phyloP scores from a whole-genome alignment of 306 rosid genomes.

The Oemleria cerasiformis region DNA sequence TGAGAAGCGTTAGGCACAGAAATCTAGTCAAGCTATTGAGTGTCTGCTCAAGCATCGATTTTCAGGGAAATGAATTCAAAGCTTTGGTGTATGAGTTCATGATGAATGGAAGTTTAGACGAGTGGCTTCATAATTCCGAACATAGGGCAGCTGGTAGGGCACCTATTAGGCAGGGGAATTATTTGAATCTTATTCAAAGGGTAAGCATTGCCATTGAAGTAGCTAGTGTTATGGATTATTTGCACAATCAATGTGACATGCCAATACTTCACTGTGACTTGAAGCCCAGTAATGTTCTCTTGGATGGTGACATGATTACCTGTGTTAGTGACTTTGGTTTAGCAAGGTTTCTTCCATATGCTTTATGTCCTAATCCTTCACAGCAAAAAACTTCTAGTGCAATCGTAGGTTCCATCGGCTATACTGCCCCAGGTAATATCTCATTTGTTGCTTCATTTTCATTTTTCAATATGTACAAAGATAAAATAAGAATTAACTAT shows the following conservation, averaged over 20 bases:
- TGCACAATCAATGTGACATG: background rate
- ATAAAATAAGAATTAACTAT: no score
- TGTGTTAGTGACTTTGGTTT: no score
- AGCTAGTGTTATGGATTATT: background rate
- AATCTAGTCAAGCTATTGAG: background rate
- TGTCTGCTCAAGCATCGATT: conserved; percentile 7
- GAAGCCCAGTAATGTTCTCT: background rate
- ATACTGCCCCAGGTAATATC: no score
- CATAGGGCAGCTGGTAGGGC: background rate
- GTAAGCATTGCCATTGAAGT: background rate
- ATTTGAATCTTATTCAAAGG: background rate
- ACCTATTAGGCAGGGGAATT: background rate
- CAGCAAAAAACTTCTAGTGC: no score
- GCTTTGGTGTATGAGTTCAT: conserved; percentile 3
- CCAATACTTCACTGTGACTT: conserved; percentile 2
- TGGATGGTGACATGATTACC: background rate
- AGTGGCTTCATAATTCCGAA: background rate
- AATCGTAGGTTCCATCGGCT: no score
- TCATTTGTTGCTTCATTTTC: no score
- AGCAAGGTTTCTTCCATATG: no score
- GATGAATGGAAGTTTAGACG: background rate
- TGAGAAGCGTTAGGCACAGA: no score
- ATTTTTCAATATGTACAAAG: no score
- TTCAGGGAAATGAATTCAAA: background rate
- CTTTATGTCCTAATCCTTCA: no score